Evolutionary conservation across 1,284 basidiomycete species (phyloP).

Genomic region (Leucoagaricus sp.): DNA sequence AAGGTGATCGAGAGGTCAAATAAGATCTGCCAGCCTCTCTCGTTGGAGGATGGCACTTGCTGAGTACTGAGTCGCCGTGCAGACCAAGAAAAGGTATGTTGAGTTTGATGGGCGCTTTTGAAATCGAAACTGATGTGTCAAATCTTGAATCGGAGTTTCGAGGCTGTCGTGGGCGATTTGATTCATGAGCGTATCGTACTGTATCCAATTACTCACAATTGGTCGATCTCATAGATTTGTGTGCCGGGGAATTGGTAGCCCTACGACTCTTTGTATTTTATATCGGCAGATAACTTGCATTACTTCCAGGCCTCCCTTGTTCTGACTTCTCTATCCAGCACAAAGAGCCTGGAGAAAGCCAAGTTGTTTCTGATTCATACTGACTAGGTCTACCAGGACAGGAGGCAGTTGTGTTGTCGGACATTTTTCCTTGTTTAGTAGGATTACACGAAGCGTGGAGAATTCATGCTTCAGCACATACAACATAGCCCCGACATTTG

Average conservation of each 20-base stretch:
- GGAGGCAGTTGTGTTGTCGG: not conserved
- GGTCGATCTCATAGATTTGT: not conserved
- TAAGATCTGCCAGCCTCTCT: conserved; percentile 1
- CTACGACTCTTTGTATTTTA: no score
- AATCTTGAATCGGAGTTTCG: conserved; percentile 7
- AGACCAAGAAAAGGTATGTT: not conserved
- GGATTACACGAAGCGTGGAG: not conserved
- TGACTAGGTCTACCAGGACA: not conserved
- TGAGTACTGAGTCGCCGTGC: no score
- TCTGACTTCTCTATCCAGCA: not conserved
- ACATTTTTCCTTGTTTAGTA: not conserved
- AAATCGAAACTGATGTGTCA: conserved; percentile 1
- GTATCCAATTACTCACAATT: not conserved
- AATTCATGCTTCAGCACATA: no score
- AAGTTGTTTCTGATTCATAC: not conserved
- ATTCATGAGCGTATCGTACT: not conserved
- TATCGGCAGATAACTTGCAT: not conserved
- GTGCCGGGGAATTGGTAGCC: no score
- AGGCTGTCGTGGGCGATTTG: not conserved
- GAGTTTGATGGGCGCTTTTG: conserved; percentile 5
- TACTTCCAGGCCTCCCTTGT: not conserved
- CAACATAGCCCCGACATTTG: no score
- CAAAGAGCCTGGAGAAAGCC: not conserved
- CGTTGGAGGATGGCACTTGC: not conserved
- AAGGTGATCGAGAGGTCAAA: not conserved